Evolutionary conservation across 2,329 filamentous ascomycete species (phyloP).

Genomic region (Rutstroemia sp.): DNA sequence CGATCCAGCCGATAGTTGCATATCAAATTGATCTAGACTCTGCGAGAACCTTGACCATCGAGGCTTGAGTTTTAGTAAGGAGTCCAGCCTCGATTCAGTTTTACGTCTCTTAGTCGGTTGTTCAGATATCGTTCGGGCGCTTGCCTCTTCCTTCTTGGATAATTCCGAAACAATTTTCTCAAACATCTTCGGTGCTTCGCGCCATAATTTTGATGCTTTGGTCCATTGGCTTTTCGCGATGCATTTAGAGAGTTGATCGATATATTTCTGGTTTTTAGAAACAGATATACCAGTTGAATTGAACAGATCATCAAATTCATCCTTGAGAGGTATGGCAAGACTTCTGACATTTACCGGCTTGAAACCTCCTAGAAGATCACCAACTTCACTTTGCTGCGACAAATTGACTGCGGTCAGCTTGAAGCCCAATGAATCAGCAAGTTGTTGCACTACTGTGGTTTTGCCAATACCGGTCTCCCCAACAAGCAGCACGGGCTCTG

Average conservation of each 20-base stretch:
- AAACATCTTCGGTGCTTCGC: conserved; percentile 83
- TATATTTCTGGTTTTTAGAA: conserved; percentile 80
- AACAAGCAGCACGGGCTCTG: conserved; percentile 90
- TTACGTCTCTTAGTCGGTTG: conserved; percentile 64
- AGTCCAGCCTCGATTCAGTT: conserved; percentile 59
- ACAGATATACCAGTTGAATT: conserved; percentile 75
- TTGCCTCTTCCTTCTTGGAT: conserved; percentile 35
- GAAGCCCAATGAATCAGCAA: conserved; percentile 76
- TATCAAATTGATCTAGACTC: conserved; percentile 70
- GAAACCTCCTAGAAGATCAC: conserved; percentile 92
- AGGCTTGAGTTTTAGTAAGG: conserved; percentile 47
- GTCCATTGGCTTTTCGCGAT: conserved; percentile 80
- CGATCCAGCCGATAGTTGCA: conserved; percentile 66
- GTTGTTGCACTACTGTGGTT: conserved; percentile 89
- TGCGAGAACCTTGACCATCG: conserved; percentile 77
- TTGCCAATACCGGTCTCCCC: conserved; percentile 98
- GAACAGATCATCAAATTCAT: conserved; percentile 90
- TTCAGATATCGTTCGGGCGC: conserved; percentile 37
- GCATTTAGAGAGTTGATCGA: conserved; percentile 72
- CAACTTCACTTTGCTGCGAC: conserved; percentile 94
- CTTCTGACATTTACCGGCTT: conserved; percentile 91
- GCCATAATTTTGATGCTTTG: conserved; percentile 79
- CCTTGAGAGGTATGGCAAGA: conserved; percentile 80
- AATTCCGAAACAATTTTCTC: conserved; percentile 57
- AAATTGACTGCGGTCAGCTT: conserved; percentile 90